Conservation (phyloP, 192 early-diverging fungal genomes). For the Umbelopsis sp. region DNA sequence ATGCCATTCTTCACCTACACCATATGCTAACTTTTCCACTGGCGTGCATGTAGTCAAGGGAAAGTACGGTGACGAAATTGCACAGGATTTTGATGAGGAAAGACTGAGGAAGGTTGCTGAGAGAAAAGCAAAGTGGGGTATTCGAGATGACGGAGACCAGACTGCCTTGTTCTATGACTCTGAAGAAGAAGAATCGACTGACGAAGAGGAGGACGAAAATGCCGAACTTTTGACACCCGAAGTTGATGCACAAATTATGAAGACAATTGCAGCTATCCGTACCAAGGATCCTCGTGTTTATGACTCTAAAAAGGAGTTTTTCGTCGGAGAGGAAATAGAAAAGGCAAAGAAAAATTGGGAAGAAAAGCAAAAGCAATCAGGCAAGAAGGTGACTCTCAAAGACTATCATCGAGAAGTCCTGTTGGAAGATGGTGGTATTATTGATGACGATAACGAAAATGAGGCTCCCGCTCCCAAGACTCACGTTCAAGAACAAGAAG, state of each 20-base stretch:
- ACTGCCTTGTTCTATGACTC: conserved; percentile 21
- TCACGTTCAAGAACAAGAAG: conserved; percentile 83
- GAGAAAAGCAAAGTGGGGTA: conserved; percentile 45
- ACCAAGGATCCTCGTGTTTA: conserved; percentile 82
- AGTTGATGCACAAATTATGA: conserved; percentile 91
- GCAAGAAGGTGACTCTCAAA: conserved; percentile 76
- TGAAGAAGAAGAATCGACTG: conserved; percentile 58
- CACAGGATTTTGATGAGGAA: conserved; percentile 33
- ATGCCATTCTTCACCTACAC: not conserved
- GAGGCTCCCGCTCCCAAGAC: conserved; percentile 58
- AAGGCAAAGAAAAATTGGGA: conserved; percentile 66
- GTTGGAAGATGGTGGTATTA: conserved; percentile 60
- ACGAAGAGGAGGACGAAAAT: conserved; percentile 75
- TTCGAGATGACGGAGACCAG: conserved; percentile 25
- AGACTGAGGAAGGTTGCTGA: conserved; percentile 32
- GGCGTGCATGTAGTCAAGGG: conserved; percentile 51
- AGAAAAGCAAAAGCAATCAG: conserved; percentile 56
- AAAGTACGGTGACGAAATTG: conserved; percentile 54
- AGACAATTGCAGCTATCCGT: conserved; percentile 82
- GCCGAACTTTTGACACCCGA: conserved; percentile 86
- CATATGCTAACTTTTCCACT: not conserved
- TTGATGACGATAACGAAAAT: conserved; percentile 46
- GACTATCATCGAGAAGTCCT: conserved; percentile 86
- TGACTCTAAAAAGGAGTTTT: conserved; percentile 75
- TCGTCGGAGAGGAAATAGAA: conserved; percentile 66